Conservation (phyloP, 345 rosid genomes). For the Acer negundo region DNA sequence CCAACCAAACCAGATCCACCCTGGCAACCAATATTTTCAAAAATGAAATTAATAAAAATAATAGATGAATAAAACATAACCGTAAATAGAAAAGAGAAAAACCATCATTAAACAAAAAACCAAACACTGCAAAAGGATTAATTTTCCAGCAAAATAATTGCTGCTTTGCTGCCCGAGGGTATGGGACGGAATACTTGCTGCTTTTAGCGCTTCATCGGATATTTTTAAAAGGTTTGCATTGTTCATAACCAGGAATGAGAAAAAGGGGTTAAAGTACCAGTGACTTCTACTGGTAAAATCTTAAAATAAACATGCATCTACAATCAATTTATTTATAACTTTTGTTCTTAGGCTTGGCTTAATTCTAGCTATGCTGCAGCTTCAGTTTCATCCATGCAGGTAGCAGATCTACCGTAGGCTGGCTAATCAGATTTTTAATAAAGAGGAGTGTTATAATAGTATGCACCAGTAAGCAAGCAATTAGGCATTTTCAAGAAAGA, state of each 20-base stretch:
- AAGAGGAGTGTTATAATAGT: background rate
- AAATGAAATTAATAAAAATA: background rate
- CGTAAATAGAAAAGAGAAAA: background rate
- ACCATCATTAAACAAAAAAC: background rate
- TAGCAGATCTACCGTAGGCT: background rate
- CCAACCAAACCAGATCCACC: constrained; percentile 87
- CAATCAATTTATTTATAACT: background rate
- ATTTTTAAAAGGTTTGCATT: too few species aligned
- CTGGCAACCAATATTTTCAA: constrained; percentile 34
- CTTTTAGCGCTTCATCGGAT: background rate
- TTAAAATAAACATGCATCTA: constrained; percentile 1
- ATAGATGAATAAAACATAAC: background rate
- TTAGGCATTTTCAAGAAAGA: constrained; percentile 5
- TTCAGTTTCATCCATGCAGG: background rate
- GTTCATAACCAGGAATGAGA: too few species aligned
- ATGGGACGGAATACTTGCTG: background rate
- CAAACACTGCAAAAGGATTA: too few species aligned
- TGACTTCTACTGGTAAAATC: constrained; percentile 5
- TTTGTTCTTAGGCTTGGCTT: background rate
- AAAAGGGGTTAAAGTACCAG: too few species aligned
- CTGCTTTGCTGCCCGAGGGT: background rate
- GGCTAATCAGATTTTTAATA: background rate
- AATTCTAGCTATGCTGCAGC: background rate
- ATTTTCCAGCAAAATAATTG: too few species aligned
- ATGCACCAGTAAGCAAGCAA: background rate